These are phyloP conservation scores for Pseudozyma tsukubaensis DNA, from an alignment of 1,284 basidiomycete species.

Conservation along the genomic window DNA sequence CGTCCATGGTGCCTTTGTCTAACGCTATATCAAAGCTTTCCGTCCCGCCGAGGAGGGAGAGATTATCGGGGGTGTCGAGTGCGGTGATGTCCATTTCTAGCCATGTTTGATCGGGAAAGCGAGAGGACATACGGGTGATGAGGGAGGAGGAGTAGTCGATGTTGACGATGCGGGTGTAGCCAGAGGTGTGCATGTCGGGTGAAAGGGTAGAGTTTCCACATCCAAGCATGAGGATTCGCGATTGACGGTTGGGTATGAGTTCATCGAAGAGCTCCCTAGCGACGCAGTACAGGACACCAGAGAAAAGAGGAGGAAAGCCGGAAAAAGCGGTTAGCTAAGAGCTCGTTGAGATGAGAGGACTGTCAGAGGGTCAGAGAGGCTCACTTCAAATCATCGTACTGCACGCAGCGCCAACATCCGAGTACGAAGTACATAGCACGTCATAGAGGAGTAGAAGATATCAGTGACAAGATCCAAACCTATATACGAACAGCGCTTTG, in stretches of 20 bases:
- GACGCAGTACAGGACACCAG: neutral
- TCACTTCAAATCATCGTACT: constrained; percentile 25
- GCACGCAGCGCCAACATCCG: constrained; percentile 3
- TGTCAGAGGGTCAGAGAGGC: neutral
- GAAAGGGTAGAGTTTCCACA: constrained; percentile 64
- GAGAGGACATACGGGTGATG: constrained; percentile 49
- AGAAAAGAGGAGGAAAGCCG: neutral
- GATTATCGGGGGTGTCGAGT: constrained; percentile 29
- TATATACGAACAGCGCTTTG: neutral
- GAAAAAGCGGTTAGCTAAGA: constrained; percentile 31
- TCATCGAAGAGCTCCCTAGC: constrained; percentile 47
- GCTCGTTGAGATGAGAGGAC: constrained; percentile 13
- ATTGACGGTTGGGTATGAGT: constrained; percentile 41
- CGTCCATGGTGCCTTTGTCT: constrained; percentile 68
- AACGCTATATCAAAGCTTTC: constrained; percentile 57
- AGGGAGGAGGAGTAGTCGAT: constrained; percentile 58
- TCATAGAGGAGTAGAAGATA: neutral
- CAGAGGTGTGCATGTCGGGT: constrained; percentile 51
- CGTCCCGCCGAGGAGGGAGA: constrained; percentile 40
- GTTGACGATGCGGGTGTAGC: constrained; percentile 56
- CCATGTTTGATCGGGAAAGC: constrained; percentile 51
- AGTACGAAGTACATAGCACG: neutral
- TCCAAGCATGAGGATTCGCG: constrained; percentile 64
- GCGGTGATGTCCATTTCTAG: constrained; percentile 62
- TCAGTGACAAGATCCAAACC: constrained; percentile 43